A percentile compares a stretch with the other conserved stretches of the same genome.
These are phyloP conservation scores for Microbotryum saponariae DNA, from an alignment of 1,284 basidiomycete genomes.

Conservation along the genomic window DNA sequence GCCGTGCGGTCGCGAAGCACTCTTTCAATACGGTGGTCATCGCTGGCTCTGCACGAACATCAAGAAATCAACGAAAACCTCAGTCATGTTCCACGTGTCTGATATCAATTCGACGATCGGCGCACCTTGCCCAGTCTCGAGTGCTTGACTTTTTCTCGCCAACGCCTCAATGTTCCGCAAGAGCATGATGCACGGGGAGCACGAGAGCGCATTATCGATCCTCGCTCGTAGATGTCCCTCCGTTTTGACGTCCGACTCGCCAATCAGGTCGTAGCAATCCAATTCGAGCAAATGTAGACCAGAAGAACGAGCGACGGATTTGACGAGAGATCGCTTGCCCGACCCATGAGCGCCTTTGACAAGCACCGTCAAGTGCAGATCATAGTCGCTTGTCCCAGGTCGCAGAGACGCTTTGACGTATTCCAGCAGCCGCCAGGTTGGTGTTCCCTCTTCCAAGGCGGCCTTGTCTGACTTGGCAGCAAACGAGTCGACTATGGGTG, in stretches of 20 bases:
- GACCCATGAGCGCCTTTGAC: slow-evolving; percentile 65
- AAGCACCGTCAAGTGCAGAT: slow-evolving; percentile 58
- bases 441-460: slow-evolving; percentile 6
- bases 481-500: background rate
- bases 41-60: slow-evolving; percentile 50
- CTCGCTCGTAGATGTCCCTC: slow-evolving; percentile 65
- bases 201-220: slow-evolving; percentile 69
- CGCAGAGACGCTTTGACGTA: slow-evolving; percentile 51
- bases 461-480: background rate
- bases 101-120: slow-evolving; percentile 16
- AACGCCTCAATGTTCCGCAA: slow-evolving; percentile 80
- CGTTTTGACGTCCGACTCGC: slow-evolving; percentile 70
- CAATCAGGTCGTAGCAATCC: slow-evolving; percentile 60
- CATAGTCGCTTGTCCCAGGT: slow-evolving; percentile 52
- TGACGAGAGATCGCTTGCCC: slow-evolving; percentile 59
- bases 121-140: slow-evolving; percentile 61
- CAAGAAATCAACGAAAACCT: no score
- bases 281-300: slow-evolving; percentile 79
- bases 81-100: slow-evolving; percentile 17
- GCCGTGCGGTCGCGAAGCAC: slow-evolving; percentile 52
- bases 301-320: slow-evolving; percentile 52
- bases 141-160: slow-evolving; percentile 58
- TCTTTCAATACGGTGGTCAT: slow-evolving; percentile 59
- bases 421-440: slow-evolving; percentile 27
- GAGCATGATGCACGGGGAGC: slow-evolving; percentile 78